Evolutionary conservation across 2,329 filamentous ascomycete species (phyloP).

Genomic region (Aspergillus pseudoterreus): DNA sequence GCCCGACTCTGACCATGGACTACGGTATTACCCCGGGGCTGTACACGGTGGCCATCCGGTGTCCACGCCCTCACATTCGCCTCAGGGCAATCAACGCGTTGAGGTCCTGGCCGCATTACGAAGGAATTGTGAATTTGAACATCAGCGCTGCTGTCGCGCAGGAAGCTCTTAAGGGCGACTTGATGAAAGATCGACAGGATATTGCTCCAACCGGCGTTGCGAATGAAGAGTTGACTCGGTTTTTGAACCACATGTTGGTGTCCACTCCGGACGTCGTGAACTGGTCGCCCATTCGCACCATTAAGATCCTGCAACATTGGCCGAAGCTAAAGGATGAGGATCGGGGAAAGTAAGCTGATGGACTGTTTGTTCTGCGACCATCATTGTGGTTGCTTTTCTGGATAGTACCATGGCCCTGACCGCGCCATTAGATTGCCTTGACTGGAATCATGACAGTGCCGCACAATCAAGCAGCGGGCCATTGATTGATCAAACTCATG

Average conservation of each 20-base stretch:
- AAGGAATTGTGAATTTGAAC: background rate
- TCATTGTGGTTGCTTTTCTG: too few relatives aligned
- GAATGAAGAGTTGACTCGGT: background rate
- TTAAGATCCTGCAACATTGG: too few relatives aligned
- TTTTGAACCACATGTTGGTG: background rate
- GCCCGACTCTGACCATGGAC: background rate
- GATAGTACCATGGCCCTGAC: too few relatives aligned
- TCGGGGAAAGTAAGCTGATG: too few relatives aligned
- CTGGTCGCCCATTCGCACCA: background rate
- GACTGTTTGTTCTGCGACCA: too few relatives aligned
- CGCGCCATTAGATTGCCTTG: too few relatives aligned
- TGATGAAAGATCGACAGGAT: background rate
- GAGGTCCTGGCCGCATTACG: constrained; percentile 4
- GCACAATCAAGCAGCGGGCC: too few relatives aligned
- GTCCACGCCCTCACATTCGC: background rate
- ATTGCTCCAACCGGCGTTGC: background rate
- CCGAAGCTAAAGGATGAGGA: too few relatives aligned
- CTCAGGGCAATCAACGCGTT: background rate
- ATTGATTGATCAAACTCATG: too few relatives aligned
- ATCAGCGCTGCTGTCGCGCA: background rate
- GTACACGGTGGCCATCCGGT: background rate
- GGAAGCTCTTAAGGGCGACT: background rate
- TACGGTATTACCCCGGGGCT: constrained; percentile 1
- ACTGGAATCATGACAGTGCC: too few relatives aligned
- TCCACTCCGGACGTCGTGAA: background rate